These are phyloP conservation scores for Wallemia hederae DNA, from an alignment of 1,284 basidiomycete species.

Conservation along the genomic window DNA sequence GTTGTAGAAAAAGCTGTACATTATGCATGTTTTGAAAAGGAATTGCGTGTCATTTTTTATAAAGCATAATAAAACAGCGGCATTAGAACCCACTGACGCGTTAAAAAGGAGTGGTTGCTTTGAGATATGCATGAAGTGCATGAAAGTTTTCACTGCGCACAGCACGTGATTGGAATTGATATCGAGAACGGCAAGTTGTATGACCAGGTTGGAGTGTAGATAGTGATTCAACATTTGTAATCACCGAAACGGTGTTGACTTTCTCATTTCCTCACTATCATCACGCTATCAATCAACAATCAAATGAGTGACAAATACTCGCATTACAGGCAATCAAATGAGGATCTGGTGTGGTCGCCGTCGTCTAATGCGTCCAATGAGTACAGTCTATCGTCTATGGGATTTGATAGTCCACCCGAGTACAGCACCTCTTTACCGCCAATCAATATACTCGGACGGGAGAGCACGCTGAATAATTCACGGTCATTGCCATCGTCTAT, in stretches of 20 bases:
- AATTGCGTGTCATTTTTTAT: background rate
- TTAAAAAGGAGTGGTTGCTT: background rate
- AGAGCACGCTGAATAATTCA: background rate
- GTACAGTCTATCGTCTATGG: background rate
- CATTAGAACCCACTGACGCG: background rate
- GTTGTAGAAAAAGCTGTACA: background rate
- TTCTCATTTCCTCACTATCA: background rate
- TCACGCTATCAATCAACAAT: background rate
- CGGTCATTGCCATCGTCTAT: background rate
- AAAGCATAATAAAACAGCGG: background rate
- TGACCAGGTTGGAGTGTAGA: too few relatives aligned
- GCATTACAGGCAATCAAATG: background rate
- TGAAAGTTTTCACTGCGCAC: background rate
- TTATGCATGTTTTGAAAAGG: background rate
- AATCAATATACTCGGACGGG: background rate
- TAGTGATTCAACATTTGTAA: too few relatives aligned
- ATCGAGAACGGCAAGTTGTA: too few relatives aligned
- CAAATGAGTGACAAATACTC: background rate
- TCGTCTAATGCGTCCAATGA: background rate
- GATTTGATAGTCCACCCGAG: background rate
- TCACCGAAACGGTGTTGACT: too few relatives aligned
- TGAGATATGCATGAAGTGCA: background rate
- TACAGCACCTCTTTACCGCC: background rate
- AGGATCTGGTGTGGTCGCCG: background rate
- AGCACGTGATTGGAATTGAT: background rate